Evolutionary conservation across 805 yeast genomes (phyloP).

Genomic region (Metschnikowia anglica): DNA sequence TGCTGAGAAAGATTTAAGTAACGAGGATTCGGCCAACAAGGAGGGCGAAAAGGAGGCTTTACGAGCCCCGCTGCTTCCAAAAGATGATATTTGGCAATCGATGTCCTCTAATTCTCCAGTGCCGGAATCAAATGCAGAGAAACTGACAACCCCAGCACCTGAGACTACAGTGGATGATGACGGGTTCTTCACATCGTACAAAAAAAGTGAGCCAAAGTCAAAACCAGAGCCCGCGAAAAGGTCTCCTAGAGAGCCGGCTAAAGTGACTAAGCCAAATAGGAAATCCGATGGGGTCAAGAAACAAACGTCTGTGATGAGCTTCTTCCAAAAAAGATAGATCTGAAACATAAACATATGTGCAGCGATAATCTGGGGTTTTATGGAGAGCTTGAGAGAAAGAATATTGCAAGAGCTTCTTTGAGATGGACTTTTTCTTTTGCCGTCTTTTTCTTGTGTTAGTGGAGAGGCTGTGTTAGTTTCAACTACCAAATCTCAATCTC

Average conservation of each 20-base stretch:
- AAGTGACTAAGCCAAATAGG: conserved; percentile 1
- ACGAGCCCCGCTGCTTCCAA: neutral
- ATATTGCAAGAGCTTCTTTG: too few species aligned
- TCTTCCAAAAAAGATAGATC: conserved; percentile 41
- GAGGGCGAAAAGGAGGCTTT: neutral
- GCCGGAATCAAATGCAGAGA: neutral
- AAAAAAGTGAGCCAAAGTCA: conserved; percentile 16
- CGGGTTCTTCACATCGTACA: conserved; percentile 47
- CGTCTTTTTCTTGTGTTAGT: too few species aligned
- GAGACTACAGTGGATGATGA: conserved; percentile 43
- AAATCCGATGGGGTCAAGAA: conserved; percentile 30
- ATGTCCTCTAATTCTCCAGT: conserved; percentile 4
- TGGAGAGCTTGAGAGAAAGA: too few species aligned
- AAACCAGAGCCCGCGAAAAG: conserved; percentile 3
- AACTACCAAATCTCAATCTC: too few species aligned
- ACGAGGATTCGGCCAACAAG: neutral
- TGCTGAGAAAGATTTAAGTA: neutral
- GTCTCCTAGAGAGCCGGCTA: conserved; percentile 3
- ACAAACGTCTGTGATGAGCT: conserved; percentile 48
- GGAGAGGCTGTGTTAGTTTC: too few species aligned
- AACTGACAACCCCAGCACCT: neutral
- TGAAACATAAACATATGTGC: neutral
- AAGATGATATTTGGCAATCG: conserved; percentile 7
- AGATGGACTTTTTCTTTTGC: too few species aligned
- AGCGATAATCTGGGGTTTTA: too few species aligned